phyloP scores from a whole-genome alignment of 345 rosid species.

The Zanthoxylum bungeanum region DNA sequence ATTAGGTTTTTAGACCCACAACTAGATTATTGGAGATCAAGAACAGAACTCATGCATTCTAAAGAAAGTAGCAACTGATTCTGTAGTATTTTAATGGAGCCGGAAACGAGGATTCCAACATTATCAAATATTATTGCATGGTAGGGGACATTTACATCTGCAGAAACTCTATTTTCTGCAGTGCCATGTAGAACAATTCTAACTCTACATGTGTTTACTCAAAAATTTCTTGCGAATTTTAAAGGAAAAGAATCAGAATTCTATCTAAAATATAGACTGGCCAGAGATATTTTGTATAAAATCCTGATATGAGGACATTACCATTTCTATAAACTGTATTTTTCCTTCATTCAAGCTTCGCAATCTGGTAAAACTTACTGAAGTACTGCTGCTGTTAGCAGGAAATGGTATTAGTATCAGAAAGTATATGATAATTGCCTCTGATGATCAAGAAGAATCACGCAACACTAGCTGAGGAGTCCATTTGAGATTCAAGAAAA shows the following conservation, averaged over 20 bases:
- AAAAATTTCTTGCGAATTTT: neutral
- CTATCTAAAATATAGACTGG: neutral
- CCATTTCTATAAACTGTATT: neutral
- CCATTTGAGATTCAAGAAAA: constrained; percentile 74
- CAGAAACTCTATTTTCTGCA: too few species aligned
- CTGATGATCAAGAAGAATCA: constrained; percentile 40
- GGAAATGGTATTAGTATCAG: too few species aligned
- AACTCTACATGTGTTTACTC: neutral
- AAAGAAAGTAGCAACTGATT: constrained; percentile 37
- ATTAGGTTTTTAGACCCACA: constrained; percentile 46
- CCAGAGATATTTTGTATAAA: neutral
- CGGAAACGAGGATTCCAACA: too few species aligned
- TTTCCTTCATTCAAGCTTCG: neutral
- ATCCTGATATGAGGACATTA: neutral
- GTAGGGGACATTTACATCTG: too few species aligned
- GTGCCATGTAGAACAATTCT: neutral
- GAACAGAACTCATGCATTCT: constrained; percentile 51
- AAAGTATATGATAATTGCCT: neutral
- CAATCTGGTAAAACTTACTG: neutral
- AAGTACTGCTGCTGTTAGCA: neutral
- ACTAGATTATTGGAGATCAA: constrained; percentile 51
- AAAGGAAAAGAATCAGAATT: neutral
- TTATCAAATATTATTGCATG: too few species aligned
- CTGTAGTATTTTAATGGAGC: too few species aligned
- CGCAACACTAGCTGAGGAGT: constrained; percentile 61